Conservation (phyloP, 192 early-diverging fungal genomes). For the Phlyctochytrium arcticum region DNA sequence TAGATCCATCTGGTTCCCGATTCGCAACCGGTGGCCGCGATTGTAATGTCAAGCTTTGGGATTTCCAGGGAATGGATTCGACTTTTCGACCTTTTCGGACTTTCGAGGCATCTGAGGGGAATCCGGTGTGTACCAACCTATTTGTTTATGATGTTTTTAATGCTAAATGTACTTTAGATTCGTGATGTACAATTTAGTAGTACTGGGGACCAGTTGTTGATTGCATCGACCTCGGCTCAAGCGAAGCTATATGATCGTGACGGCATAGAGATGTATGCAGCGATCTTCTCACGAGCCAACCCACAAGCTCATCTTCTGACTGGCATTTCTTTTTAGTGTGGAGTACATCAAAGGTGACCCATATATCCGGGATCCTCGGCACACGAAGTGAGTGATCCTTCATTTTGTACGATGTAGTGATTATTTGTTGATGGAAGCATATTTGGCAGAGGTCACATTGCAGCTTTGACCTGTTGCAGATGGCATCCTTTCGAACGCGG, state of each 20-base stretch:
- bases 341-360: constrained; percentile 89
- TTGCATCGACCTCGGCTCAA: constrained; percentile 69
- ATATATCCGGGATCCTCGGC: constrained; percentile 83
- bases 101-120: constrained; percentile 72
- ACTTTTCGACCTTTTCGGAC: constrained; percentile 70
- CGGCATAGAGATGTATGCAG: constrained; percentile 58
- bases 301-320: neutral
- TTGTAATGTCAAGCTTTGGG: constrained; percentile 83
- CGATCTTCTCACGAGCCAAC: neutral
- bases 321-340: constrained; percentile 14
- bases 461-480: constrained; percentile 66
- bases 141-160: too few species aligned
- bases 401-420: neutral
- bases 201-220: constrained; percentile 72
- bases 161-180: too few species aligned
- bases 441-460: constrained; percentile 70
- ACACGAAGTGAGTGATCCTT: constrained; percentile 60
- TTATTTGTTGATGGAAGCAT: neutral
- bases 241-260: constrained; percentile 76
- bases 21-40: constrained; percentile 79
- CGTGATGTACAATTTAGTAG: constrained; percentile 73
- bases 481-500: constrained; percentile 74
- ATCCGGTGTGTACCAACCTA: constrained; percentile 44
- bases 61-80: constrained; percentile 86
- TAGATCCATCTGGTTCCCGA: constrained; percentile 78